These are phyloP conservation scores for Nothophoma quercina DNA, from an alignment of 2,329 filamentous ascomycete species.

Conservation along the genomic window DNA sequence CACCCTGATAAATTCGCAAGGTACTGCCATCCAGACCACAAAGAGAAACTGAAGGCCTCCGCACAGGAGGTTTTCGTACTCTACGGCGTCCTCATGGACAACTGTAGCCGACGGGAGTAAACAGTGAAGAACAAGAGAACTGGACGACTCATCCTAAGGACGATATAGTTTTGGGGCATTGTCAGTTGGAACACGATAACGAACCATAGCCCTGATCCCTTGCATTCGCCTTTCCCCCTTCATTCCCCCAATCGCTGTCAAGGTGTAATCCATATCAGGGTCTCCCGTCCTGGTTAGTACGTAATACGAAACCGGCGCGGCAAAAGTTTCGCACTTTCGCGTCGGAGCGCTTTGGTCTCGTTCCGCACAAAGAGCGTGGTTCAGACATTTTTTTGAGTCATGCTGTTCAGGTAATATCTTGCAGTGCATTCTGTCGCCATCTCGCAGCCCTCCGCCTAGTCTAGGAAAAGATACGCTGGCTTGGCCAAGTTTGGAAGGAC, in stretches of 20 bases:
- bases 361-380: conserved; percentile 17
- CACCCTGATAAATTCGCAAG: conserved; percentile 45
- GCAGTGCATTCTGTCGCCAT: conserved; percentile 15
- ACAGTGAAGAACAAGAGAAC: background rate
- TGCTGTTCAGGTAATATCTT: conserved; percentile 18
- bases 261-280: conserved; percentile 13
- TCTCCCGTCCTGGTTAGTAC: conserved; percentile 22
- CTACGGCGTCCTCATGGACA: conserved; percentile 39
- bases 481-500: conserved; percentile 27
- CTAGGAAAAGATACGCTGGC: conserved; percentile 35
- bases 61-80: conserved; percentile 42
- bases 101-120: background rate
- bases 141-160: background rate
- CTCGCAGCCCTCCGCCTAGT: conserved; percentile 29
- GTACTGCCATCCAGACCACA: conserved; percentile 31
- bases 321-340: conserved; percentile 36
- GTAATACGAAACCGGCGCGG: conserved; percentile 28
- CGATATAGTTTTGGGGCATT: background rate
- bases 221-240: background rate
- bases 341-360: conserved; percentile 24
- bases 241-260: background rate
- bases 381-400: conserved; percentile 17
- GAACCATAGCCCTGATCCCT: background rate
- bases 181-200: background rate
- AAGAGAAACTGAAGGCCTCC: conserved; percentile 31